Evolutionary conservation across 2,329 filamentous ascomycete species (phyloP), one percentile per base, ranked within the genome.

Genomic region (Cladophialophora immunda): DNA sequence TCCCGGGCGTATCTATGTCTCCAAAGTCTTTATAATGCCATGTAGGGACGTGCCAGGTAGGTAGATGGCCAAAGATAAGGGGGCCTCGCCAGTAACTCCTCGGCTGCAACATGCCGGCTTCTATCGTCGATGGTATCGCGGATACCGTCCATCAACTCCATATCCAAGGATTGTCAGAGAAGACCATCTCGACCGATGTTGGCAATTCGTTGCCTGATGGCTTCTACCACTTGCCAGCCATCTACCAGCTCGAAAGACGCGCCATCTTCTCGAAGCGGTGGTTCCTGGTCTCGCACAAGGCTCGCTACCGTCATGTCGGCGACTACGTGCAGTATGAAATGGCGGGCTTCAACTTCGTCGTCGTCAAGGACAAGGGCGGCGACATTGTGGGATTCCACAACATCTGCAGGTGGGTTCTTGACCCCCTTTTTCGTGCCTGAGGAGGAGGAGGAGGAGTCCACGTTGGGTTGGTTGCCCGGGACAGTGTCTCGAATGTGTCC

Each of bases 351-450:
- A 79, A 85, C 38, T 85, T 89, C 73, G 76, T 88, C 70, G 74
- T 89, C 11, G 78, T 81, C 62, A 77, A 77, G 27, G 84, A 86
- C 72, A 80, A 83, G 29, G 76, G 82, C 11, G 82, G 81, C 13
- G 79, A 80, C 5, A 83, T 88, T 75, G 84, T 86, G 65, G 86
- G 81, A 25, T 88, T 89, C 74, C 87, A 89, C 77, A 89, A 89
- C 71, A 80, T 89, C 32, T 89, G 87, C 76, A 79, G 87, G 4
- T 69, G 52, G 17, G 67, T 60, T 8, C 2, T 22, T n/a, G n/a
- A n/a, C n/a, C 47, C 36, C 30, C 22, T 36, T 13, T 9, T 8
- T 19, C 22, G 36, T 17, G 25, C n/a, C n/a, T n/a, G n/a, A n/a
- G n/a, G n/a, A n/a, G n/a, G n/a, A n/a, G n/a, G n/a, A n/a, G n/a